Evolutionary conservation across 305 asterid species (phyloP).

Genomic region (Fraxinus velutina): DNA sequence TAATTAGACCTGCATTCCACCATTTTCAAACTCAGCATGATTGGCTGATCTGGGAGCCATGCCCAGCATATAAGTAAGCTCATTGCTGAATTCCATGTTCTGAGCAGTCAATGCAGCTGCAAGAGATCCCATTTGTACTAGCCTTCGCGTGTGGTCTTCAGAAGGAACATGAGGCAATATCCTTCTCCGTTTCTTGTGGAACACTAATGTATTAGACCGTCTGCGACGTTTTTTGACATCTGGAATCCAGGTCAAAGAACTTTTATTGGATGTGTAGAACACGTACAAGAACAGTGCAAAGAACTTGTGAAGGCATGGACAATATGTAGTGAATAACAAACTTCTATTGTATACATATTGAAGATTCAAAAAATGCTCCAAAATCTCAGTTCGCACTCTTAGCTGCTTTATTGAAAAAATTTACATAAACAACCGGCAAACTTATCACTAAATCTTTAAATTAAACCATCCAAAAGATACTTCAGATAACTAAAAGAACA

Average conservation of each 20-base stretch:
- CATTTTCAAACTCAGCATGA: slow-evolving; percentile 56
- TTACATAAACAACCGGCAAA: slow-evolving; percentile 11
- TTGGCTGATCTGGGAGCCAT: slow-evolving; percentile 77
- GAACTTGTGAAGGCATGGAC: background rate
- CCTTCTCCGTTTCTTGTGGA: slow-evolving; percentile 70
- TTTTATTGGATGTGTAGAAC: slow-evolving; percentile 18
- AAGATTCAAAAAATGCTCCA: background rate
- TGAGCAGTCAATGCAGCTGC: slow-evolving; percentile 64
- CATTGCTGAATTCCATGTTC: slow-evolving; percentile 59
- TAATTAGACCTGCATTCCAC: slow-evolving; percentile 80
- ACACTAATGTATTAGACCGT: slow-evolving; percentile 47
- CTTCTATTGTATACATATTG: background rate
- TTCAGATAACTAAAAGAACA: background rate
- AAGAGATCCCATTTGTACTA: slow-evolving; percentile 65
- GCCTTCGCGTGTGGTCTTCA: slow-evolving; percentile 47
- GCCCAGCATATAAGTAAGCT: slow-evolving; percentile 57
- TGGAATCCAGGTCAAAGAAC: slow-evolving; percentile 18
- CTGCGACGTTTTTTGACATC: slow-evolving; percentile 64
- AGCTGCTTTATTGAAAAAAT: background rate
- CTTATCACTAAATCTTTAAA: background rate
- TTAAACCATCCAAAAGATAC: background rate
- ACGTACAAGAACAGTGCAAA: background rate
- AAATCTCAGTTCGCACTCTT: background rate
- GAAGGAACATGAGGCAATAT: slow-evolving; percentile 59
- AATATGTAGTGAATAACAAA: background rate